Base-by-base conservation (phyloP, 2,329 filamentous ascomycete species). In the Drechslera avenae region DNA sequence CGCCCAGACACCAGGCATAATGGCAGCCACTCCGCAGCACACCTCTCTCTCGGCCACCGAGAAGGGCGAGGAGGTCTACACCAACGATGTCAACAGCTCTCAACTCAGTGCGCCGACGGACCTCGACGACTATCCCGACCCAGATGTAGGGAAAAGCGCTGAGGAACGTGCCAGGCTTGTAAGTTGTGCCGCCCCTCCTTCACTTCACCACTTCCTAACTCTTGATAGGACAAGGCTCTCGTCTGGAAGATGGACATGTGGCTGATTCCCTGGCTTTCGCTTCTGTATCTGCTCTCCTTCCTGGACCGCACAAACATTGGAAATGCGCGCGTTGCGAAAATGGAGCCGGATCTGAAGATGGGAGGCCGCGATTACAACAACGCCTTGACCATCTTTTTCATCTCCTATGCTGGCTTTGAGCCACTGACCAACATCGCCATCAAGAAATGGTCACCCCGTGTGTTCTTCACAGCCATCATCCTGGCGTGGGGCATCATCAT, bases 341-440 rank as follows among this genome's bases (percentile, higher is more conserved):
- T 73, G 44, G 67, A 63, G 34, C 44, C 28, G 10, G 57, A 62
- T 16, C 55, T 70, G n/a, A n/a, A 57, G 3, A 69, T 74, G 67
- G 44, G 18, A 0, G 83, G 82, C 2, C 83, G 86, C 46, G 78
- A 87, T 57, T 88, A 89, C 59, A 76, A 87, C 4, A 82, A 81
- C 1, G 84, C 85, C 1, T 64, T 89, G 42, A 88, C 85, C 1
- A 72, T 89, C 2, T 89, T 87, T 70, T 89, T 89, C 67, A 75
- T 79, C 53, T 76, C 75, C 1, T 80, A 80, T 54, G 75, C 77
- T n/a, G 65, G 75, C 17, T 73, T 78, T 37, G 78, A 79, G 61
- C 76, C 71, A 3, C 81, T 84, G 0, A 86, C 83, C 63, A 86
- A 86, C 59, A 82, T 86, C 52, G 72, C 85, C 13, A 78, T 87